Evolutionary conservation across 164 flowering plant genomes (phyloP).

Genomic region (Malania oleifera): DNA sequence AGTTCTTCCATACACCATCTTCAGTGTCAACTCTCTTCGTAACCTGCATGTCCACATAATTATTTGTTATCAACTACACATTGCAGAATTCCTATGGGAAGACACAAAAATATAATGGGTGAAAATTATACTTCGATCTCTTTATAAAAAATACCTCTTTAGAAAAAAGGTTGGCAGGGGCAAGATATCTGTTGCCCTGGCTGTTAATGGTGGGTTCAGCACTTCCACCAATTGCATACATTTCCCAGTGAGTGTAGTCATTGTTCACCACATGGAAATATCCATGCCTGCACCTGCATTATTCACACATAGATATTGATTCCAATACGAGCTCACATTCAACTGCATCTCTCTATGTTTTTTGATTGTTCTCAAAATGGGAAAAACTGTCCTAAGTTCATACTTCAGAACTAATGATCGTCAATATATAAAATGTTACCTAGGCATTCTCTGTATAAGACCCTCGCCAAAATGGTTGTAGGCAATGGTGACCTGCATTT

Average conservation of each 20-base stretch:
- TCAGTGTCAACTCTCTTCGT: conserved; percentile 43
- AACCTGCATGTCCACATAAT: conserved; percentile 30
- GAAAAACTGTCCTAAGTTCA: too few relatives aligned
- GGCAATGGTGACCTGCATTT: conserved; percentile 73
- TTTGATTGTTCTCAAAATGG: too few relatives aligned
- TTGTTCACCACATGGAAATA: conserved; percentile 76
- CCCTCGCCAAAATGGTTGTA: conserved; percentile 76
- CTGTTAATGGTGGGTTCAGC: conserved; percentile 72
- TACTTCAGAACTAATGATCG: too few relatives aligned
- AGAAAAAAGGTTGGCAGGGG: conserved; percentile 50
- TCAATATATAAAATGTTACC: conserved; percentile 24
- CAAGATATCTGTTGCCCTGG: conserved; percentile 64
- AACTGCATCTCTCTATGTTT: too few relatives aligned
- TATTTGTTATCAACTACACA: neutral
- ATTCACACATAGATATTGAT: neutral
- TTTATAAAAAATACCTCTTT: conserved; percentile 39
- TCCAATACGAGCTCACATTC: neutral
- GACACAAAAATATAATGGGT: neutral
- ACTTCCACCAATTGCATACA: conserved; percentile 79
- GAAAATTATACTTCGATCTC: neutral
- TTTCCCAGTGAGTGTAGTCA: conserved; percentile 72
- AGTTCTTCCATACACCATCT: conserved; percentile 28
- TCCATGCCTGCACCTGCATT: conserved; percentile 66
- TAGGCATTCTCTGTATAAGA: conserved; percentile 75
- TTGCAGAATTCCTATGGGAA: neutral